Evolutionary conservation across 768 basidiomycete genomes (phyloP).

Genomic region (Paxillus rubicundulus): DNA sequence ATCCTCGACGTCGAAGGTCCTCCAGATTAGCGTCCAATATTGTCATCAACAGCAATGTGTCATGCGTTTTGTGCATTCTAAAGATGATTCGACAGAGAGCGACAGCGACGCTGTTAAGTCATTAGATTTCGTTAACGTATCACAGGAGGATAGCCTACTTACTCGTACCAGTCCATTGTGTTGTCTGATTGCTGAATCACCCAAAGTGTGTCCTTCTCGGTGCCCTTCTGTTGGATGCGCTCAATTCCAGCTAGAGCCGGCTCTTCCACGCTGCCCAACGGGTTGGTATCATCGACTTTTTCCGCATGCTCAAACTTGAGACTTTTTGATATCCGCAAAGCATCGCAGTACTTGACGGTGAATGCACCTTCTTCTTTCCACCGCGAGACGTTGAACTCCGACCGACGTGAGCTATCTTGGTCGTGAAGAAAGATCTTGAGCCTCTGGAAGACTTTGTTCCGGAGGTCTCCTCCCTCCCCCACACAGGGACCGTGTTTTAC

Average conservation of each 20-base stretch:
- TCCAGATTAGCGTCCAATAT: conserved; percentile 86
- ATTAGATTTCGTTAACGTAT: conserved; percentile 1
- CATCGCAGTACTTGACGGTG: conserved; percentile 60
- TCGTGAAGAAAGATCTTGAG: conserved; percentile 87
- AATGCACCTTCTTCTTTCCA: conserved; percentile 57
- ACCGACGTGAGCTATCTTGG: conserved; percentile 55
- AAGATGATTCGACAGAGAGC: conserved; percentile 77
- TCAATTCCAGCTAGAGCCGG: conserved; percentile 67
- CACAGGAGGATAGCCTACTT: conserved; percentile 53
- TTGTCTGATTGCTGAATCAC: conserved; percentile 47
- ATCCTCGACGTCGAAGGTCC: conserved; percentile 73
- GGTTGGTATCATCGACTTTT: neutral
- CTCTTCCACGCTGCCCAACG: conserved; percentile 40
- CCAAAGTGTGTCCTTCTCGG: conserved; percentile 63
- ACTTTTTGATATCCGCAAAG: conserved; percentile 55
- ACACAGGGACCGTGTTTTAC: conserved; percentile 50
- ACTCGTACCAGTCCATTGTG: conserved; percentile 70
- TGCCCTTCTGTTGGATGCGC: conserved; percentile 44
- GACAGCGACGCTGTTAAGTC: conserved; percentile 62
- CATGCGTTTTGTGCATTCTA: conserved; percentile 70
- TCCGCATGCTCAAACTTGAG: conserved; percentile 44
- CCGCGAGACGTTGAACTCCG: conserved; percentile 58
- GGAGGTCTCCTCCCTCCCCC: conserved; percentile 45
- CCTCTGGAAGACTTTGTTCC: conserved; percentile 65
- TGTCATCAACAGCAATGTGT: conserved; percentile 84